These are phyloP conservation scores for Arthrinium phaeospermum DNA, from an alignment of 2,329 filamentous ascomycete genomes.

Conservation along the genomic window DNA sequence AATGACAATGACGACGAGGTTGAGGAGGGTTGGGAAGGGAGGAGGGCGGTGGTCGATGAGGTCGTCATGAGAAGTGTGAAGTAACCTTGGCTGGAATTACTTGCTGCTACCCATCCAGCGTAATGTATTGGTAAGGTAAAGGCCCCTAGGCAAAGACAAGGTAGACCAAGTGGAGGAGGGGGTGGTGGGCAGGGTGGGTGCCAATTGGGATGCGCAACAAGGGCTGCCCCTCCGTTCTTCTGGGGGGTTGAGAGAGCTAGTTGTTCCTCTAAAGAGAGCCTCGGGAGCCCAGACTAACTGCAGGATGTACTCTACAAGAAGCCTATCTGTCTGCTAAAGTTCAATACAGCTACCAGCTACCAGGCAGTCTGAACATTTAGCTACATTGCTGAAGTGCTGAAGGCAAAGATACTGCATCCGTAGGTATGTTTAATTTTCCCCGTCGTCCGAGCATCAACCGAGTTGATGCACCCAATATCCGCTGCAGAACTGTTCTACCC, in stretches of 20 bases:
- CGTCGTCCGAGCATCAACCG: neutral
- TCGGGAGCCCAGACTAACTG: neutral
- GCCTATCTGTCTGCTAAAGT: no score
- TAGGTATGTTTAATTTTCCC: neutral
- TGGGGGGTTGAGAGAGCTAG: slow-evolving; percentile 6
- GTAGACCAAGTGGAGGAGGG: neutral
- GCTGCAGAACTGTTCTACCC: neutral
- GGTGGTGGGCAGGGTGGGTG: slow-evolving; percentile 10
- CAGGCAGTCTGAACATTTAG: neutral
- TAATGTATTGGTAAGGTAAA: slow-evolving; percentile 3
- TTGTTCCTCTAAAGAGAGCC: neutral
- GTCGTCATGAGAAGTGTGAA: slow-evolving; percentile 29
- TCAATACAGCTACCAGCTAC: no score
- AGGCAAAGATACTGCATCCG: neutral
- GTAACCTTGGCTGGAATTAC: slow-evolving; percentile 1
- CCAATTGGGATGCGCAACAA: slow-evolving; percentile 15
- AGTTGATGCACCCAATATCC: neutral
- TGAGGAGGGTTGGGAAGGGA: slow-evolving; percentile 16
- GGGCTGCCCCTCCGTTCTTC: slow-evolving; percentile 11
- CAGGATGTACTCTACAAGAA: no score
- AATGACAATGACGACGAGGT: slow-evolving; percentile 27
- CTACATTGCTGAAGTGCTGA: neutral
- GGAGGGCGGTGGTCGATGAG: slow-evolving; percentile 17
- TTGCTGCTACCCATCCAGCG: neutral
- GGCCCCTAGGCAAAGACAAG: slow-evolving; percentile 7